A percentile compares a stretch with the other conserved stretches of the same genome.
These are phyloP conservation scores for Mycosarcoma maydis DNA, from an alignment of 1,284 basidiomycete genomes.

Conservation along the genomic window DNA sequence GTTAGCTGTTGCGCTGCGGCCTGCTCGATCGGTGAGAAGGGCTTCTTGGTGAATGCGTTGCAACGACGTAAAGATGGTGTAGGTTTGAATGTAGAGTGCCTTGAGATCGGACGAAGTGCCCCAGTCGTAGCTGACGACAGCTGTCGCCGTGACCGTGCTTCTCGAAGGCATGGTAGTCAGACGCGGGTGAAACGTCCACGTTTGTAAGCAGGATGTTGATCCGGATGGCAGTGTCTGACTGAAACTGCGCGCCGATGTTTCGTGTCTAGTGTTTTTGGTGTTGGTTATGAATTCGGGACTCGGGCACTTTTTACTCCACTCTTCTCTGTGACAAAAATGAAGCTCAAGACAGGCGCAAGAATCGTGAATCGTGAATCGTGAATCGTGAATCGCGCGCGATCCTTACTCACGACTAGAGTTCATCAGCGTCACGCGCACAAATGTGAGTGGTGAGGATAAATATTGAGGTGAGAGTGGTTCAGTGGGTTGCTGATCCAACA, in stretches of 20 bases:
- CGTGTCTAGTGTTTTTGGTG: constrained; percentile 3
- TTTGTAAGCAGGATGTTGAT: neutral
- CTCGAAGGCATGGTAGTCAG: constrained; percentile 10
- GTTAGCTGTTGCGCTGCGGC: constrained; percentile 8
- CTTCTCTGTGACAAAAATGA: neutral
- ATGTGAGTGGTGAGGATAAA: too few species aligned
- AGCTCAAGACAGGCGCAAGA: too few species aligned
- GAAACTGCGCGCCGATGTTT: neutral
- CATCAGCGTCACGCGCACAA: too few species aligned
- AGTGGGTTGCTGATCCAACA: too few species aligned
- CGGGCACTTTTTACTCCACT: constrained; percentile 7
- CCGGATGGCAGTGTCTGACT: too few species aligned
- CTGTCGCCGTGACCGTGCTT: constrained; percentile 1
- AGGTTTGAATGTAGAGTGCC: constrained; percentile 55
- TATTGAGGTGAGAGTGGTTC: too few species aligned
- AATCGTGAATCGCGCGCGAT: too few species aligned
- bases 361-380: too few species aligned
- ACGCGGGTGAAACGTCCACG: neutral
- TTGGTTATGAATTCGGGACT: constrained; percentile 9
- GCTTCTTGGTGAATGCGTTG: constrained; percentile 52
- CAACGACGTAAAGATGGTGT: constrained; percentile 61
- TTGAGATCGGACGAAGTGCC: constrained; percentile 45
- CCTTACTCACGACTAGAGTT: too few species aligned
- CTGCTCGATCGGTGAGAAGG: constrained; percentile 16
- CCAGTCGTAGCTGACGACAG: constrained; percentile 48